Evolutionary conservation across 257 asterid genomes (phyloP), one percentile per base, ranked within the genome.

Genomic region (Capsicum baccatum): DNA sequence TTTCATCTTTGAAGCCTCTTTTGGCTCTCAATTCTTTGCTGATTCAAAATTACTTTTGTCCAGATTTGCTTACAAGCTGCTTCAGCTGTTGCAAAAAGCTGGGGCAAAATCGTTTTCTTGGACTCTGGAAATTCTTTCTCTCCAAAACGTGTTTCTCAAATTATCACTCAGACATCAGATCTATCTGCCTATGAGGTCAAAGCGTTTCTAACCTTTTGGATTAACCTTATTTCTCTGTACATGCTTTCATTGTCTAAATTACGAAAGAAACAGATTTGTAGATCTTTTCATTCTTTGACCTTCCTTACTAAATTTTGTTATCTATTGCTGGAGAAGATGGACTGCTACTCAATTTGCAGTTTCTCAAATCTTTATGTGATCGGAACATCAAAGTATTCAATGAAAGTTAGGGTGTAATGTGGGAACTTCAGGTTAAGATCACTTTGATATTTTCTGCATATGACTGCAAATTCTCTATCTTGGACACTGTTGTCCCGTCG

Each of bases 121-220:
- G 99, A 94, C 88, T 90, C 99, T 0, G 94, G 98, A 68, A 95
- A 95, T 83, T 94, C 99, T 47, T 93, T 94, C 87, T 92, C 97
- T 47, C 91, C 97, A 26, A 95, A 88, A 90, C 94, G 97, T 60
- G 81, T 94, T 83, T 94, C 90, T 10, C 87, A 93, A 73, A 87
- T 95, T 89, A 89, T 94, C 79, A 81, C 79, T 59, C 91, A 84
- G 86, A 88, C 85, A 57, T 59, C 94, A 71, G 85, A 86, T 85
- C 80, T 78, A 80, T 85, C 89, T 83, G 67, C 85, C 47, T 44
- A 47, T 68, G 91, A 89, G 94, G 98, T 94, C 63, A 85, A 87
- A 15, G 26, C 44, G 35, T 71, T 13, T 21, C 48, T 17, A 52
- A 63, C 5, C 63, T 52, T 52, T 35, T 76, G 47, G 12, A 52